These are phyloP conservation scores for Helichrysum umbraculigerum DNA, from an alignment of 129 eudicot species.

Conservation along the genomic window DNA sequence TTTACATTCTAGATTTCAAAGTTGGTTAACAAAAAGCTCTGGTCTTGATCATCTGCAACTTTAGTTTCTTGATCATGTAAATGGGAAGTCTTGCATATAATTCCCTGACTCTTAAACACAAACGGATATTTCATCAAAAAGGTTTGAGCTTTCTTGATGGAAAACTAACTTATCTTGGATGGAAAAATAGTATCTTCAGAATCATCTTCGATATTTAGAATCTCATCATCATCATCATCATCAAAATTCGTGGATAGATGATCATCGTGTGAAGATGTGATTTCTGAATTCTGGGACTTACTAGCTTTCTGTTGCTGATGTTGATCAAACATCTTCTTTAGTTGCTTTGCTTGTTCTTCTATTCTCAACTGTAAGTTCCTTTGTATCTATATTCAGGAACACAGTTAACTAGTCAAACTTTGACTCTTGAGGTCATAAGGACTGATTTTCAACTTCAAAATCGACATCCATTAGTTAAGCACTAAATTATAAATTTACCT, in stretches of 20 bases:
- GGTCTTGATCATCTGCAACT: conserved; percentile 21
- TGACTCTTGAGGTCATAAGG: not conserved
- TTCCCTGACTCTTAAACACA: conserved; percentile 17
- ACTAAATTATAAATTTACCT: conserved; percentile 41
- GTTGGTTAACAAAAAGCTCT: conserved; percentile 21
- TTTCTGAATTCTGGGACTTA: conserved; percentile 19
- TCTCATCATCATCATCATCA: conserved; percentile 28
- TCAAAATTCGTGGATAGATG: conserved; percentile 17
- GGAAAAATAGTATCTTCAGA: conserved; percentile 36
- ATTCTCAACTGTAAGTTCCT: conserved; percentile 60
- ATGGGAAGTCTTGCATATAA: conserved; percentile 9
- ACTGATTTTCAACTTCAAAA: not conserved
- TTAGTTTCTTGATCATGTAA: conserved; percentile 30
- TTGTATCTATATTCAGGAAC: conserved; percentile 47
- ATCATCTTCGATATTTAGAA: conserved; percentile 35
- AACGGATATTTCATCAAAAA: conserved; percentile 14
- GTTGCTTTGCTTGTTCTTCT: conserved; percentile 70
- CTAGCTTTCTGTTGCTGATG: conserved; percentile 42
- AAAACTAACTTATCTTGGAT: conserved; percentile 46
- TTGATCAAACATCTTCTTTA: conserved; percentile 61
- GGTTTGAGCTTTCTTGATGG: conserved; percentile 16
- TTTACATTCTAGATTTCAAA: conserved; percentile 24
- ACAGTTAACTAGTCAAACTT: not conserved
- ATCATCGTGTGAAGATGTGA: conserved; percentile 27
- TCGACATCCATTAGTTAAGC: not conserved